Evolutionary conservation across 257 asterid genomes (phyloP), one percentile per base, ranked within the genome.

Genomic region (Asclepias syriaca): DNA sequence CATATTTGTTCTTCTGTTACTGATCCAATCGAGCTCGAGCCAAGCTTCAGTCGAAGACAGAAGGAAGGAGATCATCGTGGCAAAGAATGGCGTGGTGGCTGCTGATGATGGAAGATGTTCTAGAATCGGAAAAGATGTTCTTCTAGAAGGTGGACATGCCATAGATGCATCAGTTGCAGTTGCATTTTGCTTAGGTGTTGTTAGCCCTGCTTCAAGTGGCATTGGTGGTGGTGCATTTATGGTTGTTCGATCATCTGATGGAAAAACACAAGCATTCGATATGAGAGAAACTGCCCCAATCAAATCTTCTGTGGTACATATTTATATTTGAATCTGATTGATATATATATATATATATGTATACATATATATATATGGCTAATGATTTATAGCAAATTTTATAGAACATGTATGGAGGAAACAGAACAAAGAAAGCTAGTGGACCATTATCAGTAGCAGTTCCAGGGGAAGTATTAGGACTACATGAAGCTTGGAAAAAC

Each of bases 131-230:
- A 55, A 78, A 72, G 75, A 85, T 12, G 70, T 88, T 32, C 87
- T 90, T 13, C 24, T 19, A 9, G 80, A 81, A 71, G 95, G 92
- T 19, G 96, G 96, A 4, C 92, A 88, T 48, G 96, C 92, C 6
- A 89, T 90, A 7, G 96, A 90, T 68, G 92, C 96, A n/a, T 82
- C 95, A 0, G 95, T 90, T 71, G 96, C 96, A 59, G 86, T 93
- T 0, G 84, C 86, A 10, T 77, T 88, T 74, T 90, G 96, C 81
- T 77, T 90, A 22, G 96, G 96, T 6, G 90, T 87, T 2, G 86
- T 90, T 53, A 86, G 86, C 84, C 88, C 94, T 0, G 94, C 90
- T 0, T 87, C 95, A 14, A 90, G 96, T 40, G 96, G 96, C 72
- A 83, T 88, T 15, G 96, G 96, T 43, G 96, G 96, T 3, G 96